Evolutionary conservation across 75 land plant species (phyloP), one percentile per base, ranked within the genome.

Genomic region (Adiantum capillusveneris): DNA sequence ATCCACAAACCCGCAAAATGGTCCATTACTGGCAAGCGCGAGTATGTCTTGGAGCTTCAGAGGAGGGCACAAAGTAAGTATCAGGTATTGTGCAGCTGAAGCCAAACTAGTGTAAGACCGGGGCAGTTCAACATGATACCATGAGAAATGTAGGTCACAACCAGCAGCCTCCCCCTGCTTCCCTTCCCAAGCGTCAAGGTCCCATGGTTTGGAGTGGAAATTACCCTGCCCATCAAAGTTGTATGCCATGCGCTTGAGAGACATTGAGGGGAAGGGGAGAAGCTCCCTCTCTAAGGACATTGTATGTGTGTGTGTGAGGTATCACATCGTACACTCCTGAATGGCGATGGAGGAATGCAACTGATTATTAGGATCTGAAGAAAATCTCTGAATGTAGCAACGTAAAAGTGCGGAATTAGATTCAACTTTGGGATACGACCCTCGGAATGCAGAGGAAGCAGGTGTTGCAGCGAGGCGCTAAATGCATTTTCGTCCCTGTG

Each of bases 71-170:
- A 90, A 81, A 0, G 68, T 78, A 39, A 81, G 83, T 28, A 90
- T 90, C 28, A 90, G 84, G 52, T 70, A 86, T 42, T 90, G 87
- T 6, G 96, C 87, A 24, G 78, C 72, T 21, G 77, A 60, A n/a
- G 87, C 48, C n/a, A 86, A 80, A 56, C 63, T 81, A 56, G 76
- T 77, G 29, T 68, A 72, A 1, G 76, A 81, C 52, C 79, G 72
- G 0, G 96, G 91, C 25, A 90, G 83, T 69, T 90, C 91, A 0
- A 90, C 91, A 68, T 90, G 96, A 65, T 83, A 86, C 96, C 96
- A 90, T 55, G 70, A 71, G 41, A 90, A 90, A 46, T 9, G 37
- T 5, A 9, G 9, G 9, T 34, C 37, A n/a, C n/a, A n/a, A n/a
- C n/a, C n/a, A 9, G 7, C 7, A 34, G 3, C 37, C 37, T 34